Conservation (phyloP, 2,329 filamentous ascomycete species). For the Macrophomina phaseolina region DNA sequence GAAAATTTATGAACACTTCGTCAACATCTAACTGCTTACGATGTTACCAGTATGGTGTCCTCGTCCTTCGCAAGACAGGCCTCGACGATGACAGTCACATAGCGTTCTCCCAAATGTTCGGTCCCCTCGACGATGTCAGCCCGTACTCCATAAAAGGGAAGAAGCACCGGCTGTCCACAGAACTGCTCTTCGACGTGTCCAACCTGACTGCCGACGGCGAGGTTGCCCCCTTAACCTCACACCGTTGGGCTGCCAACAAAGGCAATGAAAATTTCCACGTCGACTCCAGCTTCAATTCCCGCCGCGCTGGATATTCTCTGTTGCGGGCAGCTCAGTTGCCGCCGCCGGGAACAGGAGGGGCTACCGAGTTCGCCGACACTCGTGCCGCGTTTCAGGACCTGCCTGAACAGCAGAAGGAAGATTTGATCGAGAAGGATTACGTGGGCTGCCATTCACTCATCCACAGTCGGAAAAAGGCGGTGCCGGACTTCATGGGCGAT, state of each 20-base stretch:
- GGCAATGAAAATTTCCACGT: constrained; percentile 42
- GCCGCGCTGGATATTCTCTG: constrained; percentile 36
- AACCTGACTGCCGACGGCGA: constrained; percentile 59
- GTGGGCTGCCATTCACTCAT: constrained; percentile 48
- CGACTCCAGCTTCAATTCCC: constrained; percentile 39
- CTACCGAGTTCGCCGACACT: constrained; percentile 38
- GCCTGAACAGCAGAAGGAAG: constrained; percentile 34
- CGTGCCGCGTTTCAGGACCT: constrained; percentile 42
- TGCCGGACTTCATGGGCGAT: constrained; percentile 56
- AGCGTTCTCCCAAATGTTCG: constrained; percentile 57
- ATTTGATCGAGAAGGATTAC: constrained; percentile 33
- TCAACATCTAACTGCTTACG: neutral
- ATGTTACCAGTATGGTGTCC: constrained; percentile 56
- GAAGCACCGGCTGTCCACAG: constrained; percentile 53
- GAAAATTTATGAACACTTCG: neutral
- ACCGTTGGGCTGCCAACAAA: constrained; percentile 49
- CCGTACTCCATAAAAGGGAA: constrained; percentile 56
- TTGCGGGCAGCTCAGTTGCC: constrained; percentile 35
- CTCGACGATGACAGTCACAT: constrained; percentile 60
- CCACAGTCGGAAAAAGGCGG: constrained; percentile 59
- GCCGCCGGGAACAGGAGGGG: constrained; percentile 35
- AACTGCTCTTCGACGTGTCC: constrained; percentile 63
- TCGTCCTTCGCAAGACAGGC: constrained; percentile 57
- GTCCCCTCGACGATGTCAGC: constrained; percentile 61
- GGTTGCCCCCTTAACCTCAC: constrained; percentile 48